Evolutionary conservation across 495 filamentous ascomycete species (phyloP).

Genomic region (Daldinia decipiens): DNA sequence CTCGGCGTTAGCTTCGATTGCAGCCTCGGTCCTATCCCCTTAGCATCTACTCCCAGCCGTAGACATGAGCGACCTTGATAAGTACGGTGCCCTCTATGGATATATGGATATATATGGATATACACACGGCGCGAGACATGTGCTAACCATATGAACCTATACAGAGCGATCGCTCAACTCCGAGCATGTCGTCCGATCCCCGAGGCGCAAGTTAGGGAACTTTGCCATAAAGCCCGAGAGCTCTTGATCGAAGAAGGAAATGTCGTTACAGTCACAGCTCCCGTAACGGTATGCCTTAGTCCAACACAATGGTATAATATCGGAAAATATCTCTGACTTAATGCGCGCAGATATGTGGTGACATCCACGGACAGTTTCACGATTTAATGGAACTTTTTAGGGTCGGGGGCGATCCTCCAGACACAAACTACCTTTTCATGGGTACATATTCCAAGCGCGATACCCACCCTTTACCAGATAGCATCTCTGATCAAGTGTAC

Average conservation of each 20-base stretch:
- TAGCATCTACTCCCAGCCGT: conserved; percentile 6
- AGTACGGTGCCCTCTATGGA: conserved; percentile 59
- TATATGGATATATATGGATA: not conserved
- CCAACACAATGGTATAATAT: not conserved
- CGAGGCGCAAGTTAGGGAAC: conserved; percentile 90
- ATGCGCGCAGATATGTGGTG: conserved; percentile 82
- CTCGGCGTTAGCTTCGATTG: conserved; percentile 14
- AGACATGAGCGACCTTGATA: conserved; percentile 88
- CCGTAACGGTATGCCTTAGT: conserved; percentile 76
- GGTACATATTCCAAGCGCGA: conserved; percentile 56
- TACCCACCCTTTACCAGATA: not conserved
- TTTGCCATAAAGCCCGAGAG: conserved; percentile 98
- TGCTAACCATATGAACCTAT: conserved; percentile 23
- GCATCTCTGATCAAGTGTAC: conserved; percentile 25
- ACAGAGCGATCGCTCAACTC: conserved; percentile 90
- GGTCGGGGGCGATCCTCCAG: conserved; percentile 93
- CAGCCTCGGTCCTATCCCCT: conserved; percentile 4
- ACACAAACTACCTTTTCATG: conserved; percentile 99
- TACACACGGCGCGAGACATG: not conserved
- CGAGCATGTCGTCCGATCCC: conserved; percentile 96
- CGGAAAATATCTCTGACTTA: conserved; percentile 11
- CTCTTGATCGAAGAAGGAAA: conserved; percentile 98
- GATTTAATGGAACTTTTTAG: conserved; percentile 98
- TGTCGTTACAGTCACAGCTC: conserved; percentile 94
- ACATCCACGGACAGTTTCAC: conserved; percentile 99